Evolutionary conservation across 768 basidiomycete genomes (phyloP).

Genomic region (Lentinula edodes): DNA sequence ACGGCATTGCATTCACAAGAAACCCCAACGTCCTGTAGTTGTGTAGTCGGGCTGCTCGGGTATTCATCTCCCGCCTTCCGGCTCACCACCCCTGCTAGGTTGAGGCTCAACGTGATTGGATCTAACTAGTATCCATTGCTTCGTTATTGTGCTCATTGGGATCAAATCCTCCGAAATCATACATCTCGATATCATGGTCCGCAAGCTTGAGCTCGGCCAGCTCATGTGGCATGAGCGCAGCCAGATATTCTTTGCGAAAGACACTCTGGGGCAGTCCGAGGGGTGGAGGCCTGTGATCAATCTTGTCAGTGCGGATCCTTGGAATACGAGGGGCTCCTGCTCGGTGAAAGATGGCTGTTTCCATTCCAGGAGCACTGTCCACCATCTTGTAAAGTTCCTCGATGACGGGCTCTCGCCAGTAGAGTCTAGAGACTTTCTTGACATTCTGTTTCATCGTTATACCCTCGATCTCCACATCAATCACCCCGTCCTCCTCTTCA

Average conservation of each 20-base stretch:
- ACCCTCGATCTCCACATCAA: not conserved
- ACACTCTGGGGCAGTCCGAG: not conserved
- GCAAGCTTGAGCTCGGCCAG: not conserved
- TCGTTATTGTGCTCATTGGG: not conserved
- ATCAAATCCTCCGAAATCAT: not conserved
- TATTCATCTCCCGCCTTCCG: too few species aligned
- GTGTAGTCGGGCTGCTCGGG: too few species aligned
- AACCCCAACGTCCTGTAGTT: too few species aligned
- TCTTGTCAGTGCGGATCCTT: not conserved
- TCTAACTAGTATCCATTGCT: too few species aligned
- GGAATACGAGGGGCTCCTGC: not conserved
- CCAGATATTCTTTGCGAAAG: not conserved
- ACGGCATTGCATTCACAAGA: too few species aligned
- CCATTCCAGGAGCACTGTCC: not conserved
- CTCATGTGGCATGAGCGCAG: not conserved
- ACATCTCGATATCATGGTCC: not conserved
- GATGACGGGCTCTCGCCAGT: not conserved
- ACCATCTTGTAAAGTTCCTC: not conserved
- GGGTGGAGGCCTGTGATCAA: not conserved
- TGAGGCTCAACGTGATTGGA: too few species aligned
- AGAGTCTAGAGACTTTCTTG: not conserved
- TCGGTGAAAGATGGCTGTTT: not conserved
- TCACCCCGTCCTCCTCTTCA: slow-evolving; percentile 3
- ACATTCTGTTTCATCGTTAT: not conserved
- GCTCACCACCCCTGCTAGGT: too few species aligned